Percentiles rank a stretch among this genome's conserved stretches.
Conservation (phyloP, 139 green algal species). For the Limnomonas spitsbergensis region DNA sequence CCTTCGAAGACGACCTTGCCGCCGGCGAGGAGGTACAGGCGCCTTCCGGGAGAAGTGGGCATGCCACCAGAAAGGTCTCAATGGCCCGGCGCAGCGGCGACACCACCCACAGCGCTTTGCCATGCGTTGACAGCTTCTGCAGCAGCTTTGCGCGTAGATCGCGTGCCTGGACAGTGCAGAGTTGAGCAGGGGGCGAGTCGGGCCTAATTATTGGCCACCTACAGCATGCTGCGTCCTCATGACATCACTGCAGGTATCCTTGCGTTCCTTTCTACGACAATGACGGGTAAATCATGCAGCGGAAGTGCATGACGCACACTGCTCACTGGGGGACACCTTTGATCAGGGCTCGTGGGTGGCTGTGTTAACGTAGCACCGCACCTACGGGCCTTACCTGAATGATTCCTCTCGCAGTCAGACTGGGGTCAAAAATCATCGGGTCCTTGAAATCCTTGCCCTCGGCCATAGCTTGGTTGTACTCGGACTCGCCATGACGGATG, state of each 20-base stretch:
- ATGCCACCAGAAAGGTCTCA: constrained; percentile 22
- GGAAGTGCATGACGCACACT: no score
- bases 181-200: background rate
- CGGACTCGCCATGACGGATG: constrained; percentile 19
- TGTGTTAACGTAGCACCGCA: no score
- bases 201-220: background rate
- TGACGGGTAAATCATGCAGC: no score
- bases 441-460: constrained; percentile 13
- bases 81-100: constrained; percentile 19
- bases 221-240: no score
- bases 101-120: constrained; percentile 16
- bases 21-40: background rate
- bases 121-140: background rate
- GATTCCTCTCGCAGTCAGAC: background rate
- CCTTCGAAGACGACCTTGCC: background rate
- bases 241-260: no score
- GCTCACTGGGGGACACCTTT: no score
- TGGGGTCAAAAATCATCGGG: constrained; percentile 17
- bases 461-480: constrained; percentile 5
- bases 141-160: background rate
- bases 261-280: no score
- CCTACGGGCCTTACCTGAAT: no score
- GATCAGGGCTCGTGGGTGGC: no score
- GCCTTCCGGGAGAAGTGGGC: background rate
- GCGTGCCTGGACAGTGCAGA: background rate